Conservation (phyloP, 257 asterid genomes). For the Nicotiana attenuata region DNA sequence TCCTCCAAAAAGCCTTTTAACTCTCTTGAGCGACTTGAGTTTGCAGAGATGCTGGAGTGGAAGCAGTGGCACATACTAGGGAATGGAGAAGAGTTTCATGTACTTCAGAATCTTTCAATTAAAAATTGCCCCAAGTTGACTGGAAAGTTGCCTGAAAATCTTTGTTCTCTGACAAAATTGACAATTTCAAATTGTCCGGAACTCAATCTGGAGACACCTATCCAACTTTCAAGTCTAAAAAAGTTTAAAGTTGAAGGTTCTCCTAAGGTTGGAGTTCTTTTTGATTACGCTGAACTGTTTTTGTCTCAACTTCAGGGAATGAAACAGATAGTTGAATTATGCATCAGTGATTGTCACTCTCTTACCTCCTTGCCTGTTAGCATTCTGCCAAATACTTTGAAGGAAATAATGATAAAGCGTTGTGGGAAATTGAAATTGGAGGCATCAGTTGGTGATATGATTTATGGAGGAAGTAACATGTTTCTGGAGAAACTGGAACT, state of each 20-base stretch:
- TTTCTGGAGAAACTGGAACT: rapidly evolving
- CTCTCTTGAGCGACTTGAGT: neutral
- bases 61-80: neutral
- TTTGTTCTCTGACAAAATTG: neutral
- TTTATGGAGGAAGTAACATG: neutral
- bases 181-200: neutral
- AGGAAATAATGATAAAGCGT: rapidly evolving
- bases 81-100: neutral
- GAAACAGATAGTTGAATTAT: neutral
- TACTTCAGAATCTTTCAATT: neutral
- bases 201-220: neutral
- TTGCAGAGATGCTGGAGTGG: neutral
- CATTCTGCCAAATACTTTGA: neutral
- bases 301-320: neutral
- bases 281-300: neutral
- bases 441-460: neutral
- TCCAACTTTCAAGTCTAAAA: neutral
- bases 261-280: neutral
- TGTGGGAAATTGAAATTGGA: neutral
- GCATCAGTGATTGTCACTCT: rapidly evolving
- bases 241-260: neutral
- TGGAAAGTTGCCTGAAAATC: neutral
- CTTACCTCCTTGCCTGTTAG: neutral
- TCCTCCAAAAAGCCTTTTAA: neutral
- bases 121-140: neutral